These are phyloP conservation scores for Heritiera fomes DNA, from an alignment of 345 rosid species.

Conservation along the genomic window DNA sequence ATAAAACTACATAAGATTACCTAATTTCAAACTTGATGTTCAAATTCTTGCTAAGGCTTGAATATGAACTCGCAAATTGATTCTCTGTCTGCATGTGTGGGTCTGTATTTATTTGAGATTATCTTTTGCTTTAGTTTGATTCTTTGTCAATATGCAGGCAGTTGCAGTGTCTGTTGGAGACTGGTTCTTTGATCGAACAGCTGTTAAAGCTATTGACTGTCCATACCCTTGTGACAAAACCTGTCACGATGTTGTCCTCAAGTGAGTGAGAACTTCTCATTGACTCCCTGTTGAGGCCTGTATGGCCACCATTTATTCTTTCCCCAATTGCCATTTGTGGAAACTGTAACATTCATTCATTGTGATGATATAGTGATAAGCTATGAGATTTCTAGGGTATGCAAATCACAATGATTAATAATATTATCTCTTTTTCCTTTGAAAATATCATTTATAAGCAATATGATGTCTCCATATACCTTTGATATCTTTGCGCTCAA, in stretches of 20 bases:
- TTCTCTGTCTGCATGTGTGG: not conserved
- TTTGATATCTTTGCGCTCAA: not conserved
- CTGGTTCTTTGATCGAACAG: slow-evolving; percentile 72
- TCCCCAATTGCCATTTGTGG: slow-evolving; percentile 15
- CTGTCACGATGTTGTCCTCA: slow-evolving; percentile 76
- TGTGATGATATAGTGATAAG: not conserved
- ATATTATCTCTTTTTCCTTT: not conserved
- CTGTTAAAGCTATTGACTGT: slow-evolving; percentile 62
- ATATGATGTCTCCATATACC: not conserved
- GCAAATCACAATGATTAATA: slow-evolving; percentile 18
- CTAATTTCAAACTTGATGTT: not conserved
- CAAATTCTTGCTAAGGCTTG: slow-evolving; percentile 4
- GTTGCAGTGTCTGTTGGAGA: slow-evolving; percentile 84
- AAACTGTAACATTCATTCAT: slow-evolving; percentile 25
- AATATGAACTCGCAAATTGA: not conserved
- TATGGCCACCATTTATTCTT: slow-evolving; percentile 12
- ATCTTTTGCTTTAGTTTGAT: not conserved
- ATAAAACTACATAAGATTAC: not conserved
- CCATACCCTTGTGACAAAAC: slow-evolving; percentile 79
- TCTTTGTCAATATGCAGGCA: slow-evolving; percentile 47
- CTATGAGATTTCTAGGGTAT: slow-evolving; percentile 12
- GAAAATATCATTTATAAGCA: not conserved
- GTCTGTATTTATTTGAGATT: not conserved
- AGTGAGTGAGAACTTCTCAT: slow-evolving; percentile 45
- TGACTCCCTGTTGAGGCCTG: slow-evolving; percentile 21